Evolutionary conservation across 352 stramenopile genomes (phyloP).

Genomic region (Blastocystis sp.): DNA sequence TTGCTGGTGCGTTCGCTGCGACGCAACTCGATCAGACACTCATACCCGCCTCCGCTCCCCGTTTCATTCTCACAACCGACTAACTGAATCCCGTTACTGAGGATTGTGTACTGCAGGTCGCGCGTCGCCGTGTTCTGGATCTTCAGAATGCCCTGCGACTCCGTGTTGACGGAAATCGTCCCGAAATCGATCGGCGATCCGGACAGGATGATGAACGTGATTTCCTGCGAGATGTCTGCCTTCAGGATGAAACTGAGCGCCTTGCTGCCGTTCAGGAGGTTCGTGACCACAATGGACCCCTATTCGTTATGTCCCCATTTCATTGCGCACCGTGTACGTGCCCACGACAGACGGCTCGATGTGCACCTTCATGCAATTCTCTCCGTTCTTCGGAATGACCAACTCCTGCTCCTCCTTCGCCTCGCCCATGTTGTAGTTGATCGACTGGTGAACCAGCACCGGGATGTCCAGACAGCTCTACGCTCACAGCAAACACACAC

Average conservation of each 20-base stretch:
- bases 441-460: conserved; percentile 44
- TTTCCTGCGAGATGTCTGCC: conserved; percentile 20
- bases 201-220: conserved; percentile 24
- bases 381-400: neutral
- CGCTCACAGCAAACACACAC: neutral
- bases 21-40: conserved; percentile 25
- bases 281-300: conserved; percentile 45
- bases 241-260: conserved; percentile 58
- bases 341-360: conserved; percentile 27
- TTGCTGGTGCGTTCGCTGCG: neutral
- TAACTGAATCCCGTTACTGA: neutral
- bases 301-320: neutral
- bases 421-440: conserved; percentile 58
- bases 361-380: conserved; percentile 12
- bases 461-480: conserved; percentile 21
- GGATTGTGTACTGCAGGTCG: conserved; percentile 35
- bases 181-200: conserved; percentile 9
- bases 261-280: conserved; percentile 23
- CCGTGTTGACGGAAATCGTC: conserved; percentile 26
- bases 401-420: conserved; percentile 29
- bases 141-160: conserved; percentile 18
- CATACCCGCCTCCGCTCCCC: neutral
- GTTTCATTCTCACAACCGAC: neutral
- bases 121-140: conserved; percentile 37
- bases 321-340: conserved; percentile 1